These are phyloP conservation scores for Pseudocercospora crystallina DNA, from an alignment of 2,329 filamentous ascomycete species.

Conservation along the genomic window DNA sequence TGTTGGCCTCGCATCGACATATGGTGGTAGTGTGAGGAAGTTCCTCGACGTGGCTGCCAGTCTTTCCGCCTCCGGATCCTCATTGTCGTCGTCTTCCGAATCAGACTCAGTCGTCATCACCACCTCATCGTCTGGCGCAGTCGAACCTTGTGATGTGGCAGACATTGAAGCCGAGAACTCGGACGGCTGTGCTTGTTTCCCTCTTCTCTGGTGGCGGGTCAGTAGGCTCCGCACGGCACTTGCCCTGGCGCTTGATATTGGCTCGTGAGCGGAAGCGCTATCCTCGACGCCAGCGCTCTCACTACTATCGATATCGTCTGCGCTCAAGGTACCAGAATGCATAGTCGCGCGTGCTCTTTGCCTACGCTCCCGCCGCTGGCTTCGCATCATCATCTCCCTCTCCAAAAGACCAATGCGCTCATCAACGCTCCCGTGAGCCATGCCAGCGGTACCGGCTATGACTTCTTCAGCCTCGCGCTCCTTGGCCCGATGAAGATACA, in stretches of 20 bases:
- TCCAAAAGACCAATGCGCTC: slow-evolving; percentile 56
- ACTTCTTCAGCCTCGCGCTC: slow-evolving; percentile 52
- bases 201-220: slow-evolving; percentile 26
- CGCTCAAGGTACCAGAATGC: slow-evolving; percentile 20
- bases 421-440: slow-evolving; percentile 48
- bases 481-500: slow-evolving; percentile 60
- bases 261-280: slow-evolving; percentile 18
- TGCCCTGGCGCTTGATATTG: slow-evolving; percentile 12
- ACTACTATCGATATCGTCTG: slow-evolving; percentile 41
- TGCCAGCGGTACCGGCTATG: slow-evolving; percentile 39
- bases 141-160: not conserved
- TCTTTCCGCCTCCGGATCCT: slow-evolving; percentile 18
- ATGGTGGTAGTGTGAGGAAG: slow-evolving; percentile 49
- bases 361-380: slow-evolving; percentile 33
- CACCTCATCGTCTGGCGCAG: not conserved
- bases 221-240: slow-evolving; percentile 30
- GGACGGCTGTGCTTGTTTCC: slow-evolving; percentile 27
- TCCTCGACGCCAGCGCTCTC: slow-evolving; percentile 49
- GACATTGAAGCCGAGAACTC: not conserved
- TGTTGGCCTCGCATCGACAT: slow-evolving; percentile 56
- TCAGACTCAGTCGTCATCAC: not conserved
- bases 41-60: slow-evolving; percentile 24
- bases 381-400: slow-evolving; percentile 51
- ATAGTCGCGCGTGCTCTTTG: slow-evolving; percentile 24
- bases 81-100: slow-evolving; percentile 24